Conservation (phyloP, 768 basidiomycete genomes). For the Serpula lacrymans region DNA sequence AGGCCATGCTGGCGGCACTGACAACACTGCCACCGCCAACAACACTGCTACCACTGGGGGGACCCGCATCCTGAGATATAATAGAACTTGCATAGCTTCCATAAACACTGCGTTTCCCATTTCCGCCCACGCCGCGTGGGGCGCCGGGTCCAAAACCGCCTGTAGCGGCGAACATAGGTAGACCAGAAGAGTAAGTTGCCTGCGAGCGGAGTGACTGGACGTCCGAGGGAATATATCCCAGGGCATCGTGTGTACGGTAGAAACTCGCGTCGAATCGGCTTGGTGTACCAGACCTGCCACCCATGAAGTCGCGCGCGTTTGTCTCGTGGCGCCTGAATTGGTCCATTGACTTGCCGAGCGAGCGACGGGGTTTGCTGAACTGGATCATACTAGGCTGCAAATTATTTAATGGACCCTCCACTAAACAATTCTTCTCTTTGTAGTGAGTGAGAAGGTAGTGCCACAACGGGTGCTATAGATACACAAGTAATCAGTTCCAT, state of each 20-base stretch:
- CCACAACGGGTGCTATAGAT: slow-evolving; percentile 96
- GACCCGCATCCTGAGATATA: slow-evolving; percentile 85
- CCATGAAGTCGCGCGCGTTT: slow-evolving; percentile 76
- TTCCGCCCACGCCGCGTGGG: slow-evolving; percentile 55
- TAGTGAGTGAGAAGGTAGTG: slow-evolving; percentile 97
- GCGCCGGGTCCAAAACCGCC: slow-evolving; percentile 69
- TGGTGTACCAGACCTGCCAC: slow-evolving; percentile 77
- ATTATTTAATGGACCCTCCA: slow-evolving; percentile 96
- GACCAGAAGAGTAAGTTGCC: slow-evolving; percentile 89
- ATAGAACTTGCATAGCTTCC: slow-evolving; percentile 86
- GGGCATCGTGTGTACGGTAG: slow-evolving; percentile 91
- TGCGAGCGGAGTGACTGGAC: slow-evolving; percentile 95
- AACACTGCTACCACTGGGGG: slow-evolving; percentile 57
- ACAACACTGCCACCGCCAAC: slow-evolving; percentile 45
- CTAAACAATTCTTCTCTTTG: slow-evolving; percentile 91
- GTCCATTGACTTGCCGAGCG: slow-evolving; percentile 86
- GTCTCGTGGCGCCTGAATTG: slow-evolving; percentile 93
- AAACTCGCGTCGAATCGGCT: slow-evolving; percentile 95
- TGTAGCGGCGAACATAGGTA: slow-evolving; percentile 76
- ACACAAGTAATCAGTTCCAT: slow-evolving; percentile 14
- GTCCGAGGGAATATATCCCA: slow-evolving; percentile 93
- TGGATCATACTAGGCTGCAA: slow-evolving; percentile 99
- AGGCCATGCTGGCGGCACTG: slow-evolving; percentile 63
- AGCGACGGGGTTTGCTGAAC: slow-evolving; percentile 94
- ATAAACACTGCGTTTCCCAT: slow-evolving; percentile 73